Conservation (phyloP, 2,329 filamentous ascomycete species). For the Cordyceps javanica region DNA sequence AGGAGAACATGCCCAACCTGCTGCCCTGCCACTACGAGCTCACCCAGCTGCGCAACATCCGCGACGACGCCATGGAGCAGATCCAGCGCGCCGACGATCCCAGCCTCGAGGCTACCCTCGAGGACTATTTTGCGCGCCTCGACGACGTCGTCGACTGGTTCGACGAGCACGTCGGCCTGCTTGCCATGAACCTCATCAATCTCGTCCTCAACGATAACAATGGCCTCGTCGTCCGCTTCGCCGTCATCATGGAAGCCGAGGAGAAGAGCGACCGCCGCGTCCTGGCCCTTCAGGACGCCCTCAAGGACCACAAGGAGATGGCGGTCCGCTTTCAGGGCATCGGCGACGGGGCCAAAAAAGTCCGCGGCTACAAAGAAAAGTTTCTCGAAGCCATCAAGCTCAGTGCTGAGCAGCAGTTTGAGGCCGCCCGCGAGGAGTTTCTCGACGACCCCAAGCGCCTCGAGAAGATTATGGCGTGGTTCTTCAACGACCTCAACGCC, state of each 20-base stretch:
- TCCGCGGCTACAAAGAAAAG: slow-evolving; percentile 94
- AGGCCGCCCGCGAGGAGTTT: slow-evolving; percentile 66
- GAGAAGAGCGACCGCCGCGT: slow-evolving; percentile 95
- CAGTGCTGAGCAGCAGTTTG: slow-evolving; percentile 68
- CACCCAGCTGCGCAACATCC: slow-evolving; percentile 84
- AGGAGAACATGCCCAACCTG: slow-evolving; percentile 87
- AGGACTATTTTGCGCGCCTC: slow-evolving; percentile 82
- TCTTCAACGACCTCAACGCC: slow-evolving; percentile 93
- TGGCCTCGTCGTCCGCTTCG: slow-evolving; percentile 82
- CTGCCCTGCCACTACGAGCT: slow-evolving; percentile 87
- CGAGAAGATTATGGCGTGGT: slow-evolving; percentile 90
- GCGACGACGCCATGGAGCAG: slow-evolving; percentile 95
- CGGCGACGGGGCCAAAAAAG: slow-evolving; percentile 83
- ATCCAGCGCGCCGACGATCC: slow-evolving; percentile 70
- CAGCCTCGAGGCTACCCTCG: slow-evolving; percentile 72
- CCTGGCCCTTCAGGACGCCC: slow-evolving; percentile 83
- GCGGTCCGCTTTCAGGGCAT: slow-evolving; percentile 92
- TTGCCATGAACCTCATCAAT: slow-evolving; percentile 85
- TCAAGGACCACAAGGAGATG: slow-evolving; percentile 93
- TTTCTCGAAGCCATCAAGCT: slow-evolving; percentile 76
- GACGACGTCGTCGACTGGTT: slow-evolving; percentile 91
- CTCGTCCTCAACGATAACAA: slow-evolving; percentile 82
- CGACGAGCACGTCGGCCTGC: slow-evolving; percentile 84
- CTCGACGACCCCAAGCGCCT: slow-evolving; percentile 75
- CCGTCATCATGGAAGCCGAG: slow-evolving; percentile 88